Base-by-base conservation (phyloP, 371 early-diverging fungal species). In the Lichtheimia corymbifera region DNA sequence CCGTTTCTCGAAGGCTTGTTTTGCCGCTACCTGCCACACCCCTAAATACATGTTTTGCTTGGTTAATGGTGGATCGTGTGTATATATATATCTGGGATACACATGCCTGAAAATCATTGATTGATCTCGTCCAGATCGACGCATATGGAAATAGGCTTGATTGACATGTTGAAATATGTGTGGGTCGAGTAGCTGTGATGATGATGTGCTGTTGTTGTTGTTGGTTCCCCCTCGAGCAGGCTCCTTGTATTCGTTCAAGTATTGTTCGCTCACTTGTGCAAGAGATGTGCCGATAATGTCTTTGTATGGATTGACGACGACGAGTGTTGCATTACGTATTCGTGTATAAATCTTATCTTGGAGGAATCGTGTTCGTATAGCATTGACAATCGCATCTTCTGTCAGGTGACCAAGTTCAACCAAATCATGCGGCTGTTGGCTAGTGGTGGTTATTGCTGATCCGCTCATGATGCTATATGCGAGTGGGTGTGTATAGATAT, bases 1-100 rank as follows among this genome's bases (percentile, higher is more conserved):
- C 79, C 59, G 87, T 68, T 28, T 79, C 74, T n/a, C 81, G 76
- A 43, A 82, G 78, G 64, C 91, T 89, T 0, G 91, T 83, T 73
- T 94, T 96, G 53, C 96, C 95, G 43, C 90, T 83, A 35, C 90
- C 94, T 17, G 88, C 77, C 61, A 91, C 88, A 20, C 96, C 96
- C 66, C 91, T 92, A 77, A 7, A 35, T 20, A 77, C 12, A 35
- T 20, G 5, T 9, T 35, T 35, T 35, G 35, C 35, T 11, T 52
- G 53, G n/a, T 52, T 27, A 24, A 35, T 35, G 11, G 4, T n/a
- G 11, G 42, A 12, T 27, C 7, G 35, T 42, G 7, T 59, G 17
- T 53, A 7, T 40, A 9, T 30, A 14, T 27, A n/a, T 14, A 7
- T n/a, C 0, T 27, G 6, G 18, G 15, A 25, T 18, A 27, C 27